Base-by-base conservation (phyloP, 306 rosid species). In the Herpetospermum pedunculosum region DNA sequence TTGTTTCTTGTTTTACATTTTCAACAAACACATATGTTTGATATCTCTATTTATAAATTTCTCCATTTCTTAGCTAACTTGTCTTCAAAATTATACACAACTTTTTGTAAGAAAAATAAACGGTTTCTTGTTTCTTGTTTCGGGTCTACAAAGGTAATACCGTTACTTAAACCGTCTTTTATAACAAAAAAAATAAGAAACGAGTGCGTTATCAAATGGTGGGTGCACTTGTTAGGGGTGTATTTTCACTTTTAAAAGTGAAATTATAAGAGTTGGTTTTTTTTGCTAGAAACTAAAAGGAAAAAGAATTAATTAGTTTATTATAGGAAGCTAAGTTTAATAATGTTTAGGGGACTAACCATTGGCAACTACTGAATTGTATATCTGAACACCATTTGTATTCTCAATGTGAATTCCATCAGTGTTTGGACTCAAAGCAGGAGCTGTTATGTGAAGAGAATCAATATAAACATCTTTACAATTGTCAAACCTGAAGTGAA, bases 381-480 rank as follows among this genome's bases (percentile, higher is more conserved):
- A 79, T 68, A 92, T 88, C 47, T 73, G 82, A 35, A 90, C 98
- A 10, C 80, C 87, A 80, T 83, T 84, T 49, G 98, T 87, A 72
- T 90, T 92, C 79, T 92, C 96, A 41, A 92, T 85, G 84, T 92
- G 98, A 79, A 92, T 90, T 77, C 98, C 98, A 86, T 92, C 96
- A 0, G 96, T 92, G 23, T 92, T 92, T 37, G 98, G 96, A 84
- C 98, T 90, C n/a, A 74, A 77, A 19, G 92, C 87, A 26, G 96
- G 96, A 41, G 98, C 79, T 67, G 92, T 82, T 59, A 92, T 85
- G 79, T 68, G 80, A 75, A 92, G 81, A 38, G 91, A 87, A 35
- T 87, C 92, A 2, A 92, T 72, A 63, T 84, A 86, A 29, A 92
- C 96, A 38, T 81, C 80, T 62, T 72, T 74, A 77, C 98, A 90